Evolutionary conservation across 805 yeast species (phyloP).

Genomic region (Priceomyces fermenticarens): DNA sequence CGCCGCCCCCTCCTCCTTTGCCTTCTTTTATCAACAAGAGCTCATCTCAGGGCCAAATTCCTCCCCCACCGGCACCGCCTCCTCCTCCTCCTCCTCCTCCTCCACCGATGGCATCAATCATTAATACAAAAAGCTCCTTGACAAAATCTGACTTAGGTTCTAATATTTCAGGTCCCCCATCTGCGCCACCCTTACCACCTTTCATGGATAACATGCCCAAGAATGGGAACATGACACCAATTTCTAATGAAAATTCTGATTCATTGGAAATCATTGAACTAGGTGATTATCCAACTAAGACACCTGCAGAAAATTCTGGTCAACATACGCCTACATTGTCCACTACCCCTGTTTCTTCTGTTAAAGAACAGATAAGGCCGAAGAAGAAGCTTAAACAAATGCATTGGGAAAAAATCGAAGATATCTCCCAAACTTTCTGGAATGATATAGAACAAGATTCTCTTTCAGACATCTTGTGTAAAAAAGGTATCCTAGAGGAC

Average conservation of each 20-base stretch:
- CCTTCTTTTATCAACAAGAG: background rate
- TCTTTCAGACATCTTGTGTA: slow-evolving; percentile 60
- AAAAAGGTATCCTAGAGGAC: slow-evolving; percentile 78
- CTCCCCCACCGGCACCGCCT: slow-evolving; percentile 17
- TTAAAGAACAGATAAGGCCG: slow-evolving; percentile 40
- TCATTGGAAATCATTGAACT: background rate
- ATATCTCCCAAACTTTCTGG: slow-evolving; percentile 87
- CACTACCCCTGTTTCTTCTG: background rate
- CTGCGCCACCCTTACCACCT: slow-evolving; percentile 8
- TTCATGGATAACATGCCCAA: background rate
- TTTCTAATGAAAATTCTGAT: background rate
- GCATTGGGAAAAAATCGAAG: slow-evolving; percentile 94
- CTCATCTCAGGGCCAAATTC: background rate
- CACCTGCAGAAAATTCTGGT: background rate
- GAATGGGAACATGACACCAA: background rate
- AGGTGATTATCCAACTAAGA: background rate
- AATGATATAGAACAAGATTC: slow-evolving; percentile 56
- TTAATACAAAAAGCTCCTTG: background rate
- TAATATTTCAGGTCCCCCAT: slow-evolving; percentile 5
- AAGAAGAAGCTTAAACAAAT: slow-evolving; percentile 81
- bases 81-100: slow-evolving; percentile 3
- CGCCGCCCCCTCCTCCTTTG: slow-evolving; percentile 19
- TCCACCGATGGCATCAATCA: background rate
- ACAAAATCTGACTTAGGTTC: background rate
- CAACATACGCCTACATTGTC: background rate